Base-by-base conservation (phyloP, 306 rosid genomes). In the Oxytropis ochrocephala region DNA sequence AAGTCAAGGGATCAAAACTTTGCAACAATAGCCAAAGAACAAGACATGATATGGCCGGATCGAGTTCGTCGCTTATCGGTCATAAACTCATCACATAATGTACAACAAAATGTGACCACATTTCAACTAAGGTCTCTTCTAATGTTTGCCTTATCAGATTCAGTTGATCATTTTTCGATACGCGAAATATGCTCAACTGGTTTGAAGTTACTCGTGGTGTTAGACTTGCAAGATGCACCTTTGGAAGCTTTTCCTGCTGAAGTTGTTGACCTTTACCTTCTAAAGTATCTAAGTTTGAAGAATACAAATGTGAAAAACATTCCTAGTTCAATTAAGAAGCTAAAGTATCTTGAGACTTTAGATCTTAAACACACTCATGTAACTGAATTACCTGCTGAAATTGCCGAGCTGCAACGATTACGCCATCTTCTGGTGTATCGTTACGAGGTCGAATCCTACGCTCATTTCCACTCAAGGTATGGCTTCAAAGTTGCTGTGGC, bases 1-100 rank as follows among this genome's bases (percentile, higher is more conserved):
- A 89, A 86, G 73, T 77, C 86, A 3, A 84, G 38, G 58, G 84
- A 86, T 55, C 89, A 86, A 7, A 83, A 86, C 66, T 80, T 84
- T 73, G 87, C 88, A 12, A 79, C 82, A 65, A 41, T 80, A 55
- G 82, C 63, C 5, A 79, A 59, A 69, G 91, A 84, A 5, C 79
- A 80, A 32, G 86, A 61, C n/a, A 51, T 52, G 19, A 36, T 59
- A 7, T 80, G 85, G 86, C 79, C 88, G 0, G 84, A 86, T 4
- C 79, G 81, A 82, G 89, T 84, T 64, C 73, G 89, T 18, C 80
- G 91, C 32, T 60, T 86, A 2, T 84, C 89, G 13, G 57, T 84
- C 29, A 47, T 67, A 9, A 80, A 78, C 68, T 71, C 82, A 0
- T 12, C 73, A 17, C 39, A 80, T 17, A 62, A 76, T 69, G 61